Conservation (phyloP, 2,329 filamentous ascomycete species). For the Hypomyces rosellus region DNA sequence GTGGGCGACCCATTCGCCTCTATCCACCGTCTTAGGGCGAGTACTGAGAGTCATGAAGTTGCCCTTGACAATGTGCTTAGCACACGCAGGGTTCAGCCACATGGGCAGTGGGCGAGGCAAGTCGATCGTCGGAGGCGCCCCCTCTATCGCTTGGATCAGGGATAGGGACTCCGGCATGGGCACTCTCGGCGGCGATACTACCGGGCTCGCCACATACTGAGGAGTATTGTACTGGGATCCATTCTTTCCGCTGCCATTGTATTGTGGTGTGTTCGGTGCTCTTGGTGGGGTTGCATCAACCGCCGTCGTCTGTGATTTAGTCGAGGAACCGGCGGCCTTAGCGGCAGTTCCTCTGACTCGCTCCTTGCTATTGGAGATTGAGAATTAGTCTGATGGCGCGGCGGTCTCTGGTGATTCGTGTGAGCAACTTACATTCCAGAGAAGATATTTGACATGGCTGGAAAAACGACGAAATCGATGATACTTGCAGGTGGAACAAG, state of each 20-base stretch:
- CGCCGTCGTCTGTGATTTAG: slow-evolving; percentile 4
- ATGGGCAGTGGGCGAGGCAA: slow-evolving; percentile 39
- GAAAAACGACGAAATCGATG: neutral
- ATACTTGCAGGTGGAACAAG: neutral
- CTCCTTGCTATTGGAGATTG: slow-evolving; percentile 7
- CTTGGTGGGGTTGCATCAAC: slow-evolving; percentile 2
- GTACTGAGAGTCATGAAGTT: slow-evolving; percentile 98
- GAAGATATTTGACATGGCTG: slow-evolving; percentile 53
- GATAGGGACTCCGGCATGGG: slow-evolving; percentile 59
- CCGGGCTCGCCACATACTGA: slow-evolving; percentile 42
- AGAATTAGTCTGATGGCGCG: no score
- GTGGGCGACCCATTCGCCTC: slow-evolving; percentile 93
- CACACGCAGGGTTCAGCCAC: slow-evolving; percentile 69
- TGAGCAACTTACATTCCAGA: slow-evolving; percentile 45
- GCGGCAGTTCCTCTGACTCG: slow-evolving; percentile 10
- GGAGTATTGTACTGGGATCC: slow-evolving; percentile 40
- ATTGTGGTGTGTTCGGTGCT: slow-evolving; percentile 36
- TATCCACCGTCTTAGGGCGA: slow-evolving; percentile 86
- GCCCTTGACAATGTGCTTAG: slow-evolving; percentile 88
- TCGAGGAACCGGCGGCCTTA: slow-evolving; percentile 10
- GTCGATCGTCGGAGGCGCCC: slow-evolving; percentile 52
- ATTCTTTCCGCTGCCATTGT: slow-evolving; percentile 45
- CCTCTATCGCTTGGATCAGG: slow-evolving; percentile 59
- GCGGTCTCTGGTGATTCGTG: no score
- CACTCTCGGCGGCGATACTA: slow-evolving; percentile 52